These are phyloP conservation scores for Panaeolus papilionaceus DNA, from an alignment of 768 basidiomycete genomes.

Conservation along the genomic window DNA sequence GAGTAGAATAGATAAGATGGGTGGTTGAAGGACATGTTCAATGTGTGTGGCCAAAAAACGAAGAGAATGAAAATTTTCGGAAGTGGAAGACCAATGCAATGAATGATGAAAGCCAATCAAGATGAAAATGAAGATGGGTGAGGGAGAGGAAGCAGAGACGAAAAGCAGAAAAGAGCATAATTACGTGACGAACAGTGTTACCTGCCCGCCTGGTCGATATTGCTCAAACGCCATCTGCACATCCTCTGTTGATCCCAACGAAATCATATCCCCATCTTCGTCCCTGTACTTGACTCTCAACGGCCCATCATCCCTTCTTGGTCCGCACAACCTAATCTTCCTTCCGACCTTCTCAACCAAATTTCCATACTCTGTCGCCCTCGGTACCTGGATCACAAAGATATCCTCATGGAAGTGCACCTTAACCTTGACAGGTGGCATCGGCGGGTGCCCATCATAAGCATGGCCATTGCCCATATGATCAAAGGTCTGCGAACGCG, in stretches of 20 bases:
- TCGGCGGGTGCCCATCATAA: conserved; percentile 22
- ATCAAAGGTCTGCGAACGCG: conserved; percentile 62
- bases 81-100: conserved; percentile 19
- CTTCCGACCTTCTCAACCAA: conserved; percentile 89
- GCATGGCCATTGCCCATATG: conserved; percentile 32
- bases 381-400: conserved; percentile 90
- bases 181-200: conserved; percentile 82
- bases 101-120: conserved; percentile 18
- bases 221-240: conserved; percentile 94
- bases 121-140: conserved; percentile 20
- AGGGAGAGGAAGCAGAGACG: conserved; percentile 18
- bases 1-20: conserved; percentile 26
- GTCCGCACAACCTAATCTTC: conserved; percentile 93
- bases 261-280: conserved; percentile 92
- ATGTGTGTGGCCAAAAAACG: conserved; percentile 25
- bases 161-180: conserved; percentile 18
- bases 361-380: conserved; percentile 78
- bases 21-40: conserved; percentile 18
- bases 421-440: conserved; percentile 82
- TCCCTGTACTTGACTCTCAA: conserved; percentile 89
- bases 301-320: conserved; percentile 78
- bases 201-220: conserved; percentile 79
- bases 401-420: conserved; percentile 96
- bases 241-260: conserved; percentile 89
- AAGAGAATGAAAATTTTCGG: conserved; percentile 14